Conservation (phyloP, 2,329 filamentous ascomycete species). For the Calonectria pseudoreteaudii region DNA sequence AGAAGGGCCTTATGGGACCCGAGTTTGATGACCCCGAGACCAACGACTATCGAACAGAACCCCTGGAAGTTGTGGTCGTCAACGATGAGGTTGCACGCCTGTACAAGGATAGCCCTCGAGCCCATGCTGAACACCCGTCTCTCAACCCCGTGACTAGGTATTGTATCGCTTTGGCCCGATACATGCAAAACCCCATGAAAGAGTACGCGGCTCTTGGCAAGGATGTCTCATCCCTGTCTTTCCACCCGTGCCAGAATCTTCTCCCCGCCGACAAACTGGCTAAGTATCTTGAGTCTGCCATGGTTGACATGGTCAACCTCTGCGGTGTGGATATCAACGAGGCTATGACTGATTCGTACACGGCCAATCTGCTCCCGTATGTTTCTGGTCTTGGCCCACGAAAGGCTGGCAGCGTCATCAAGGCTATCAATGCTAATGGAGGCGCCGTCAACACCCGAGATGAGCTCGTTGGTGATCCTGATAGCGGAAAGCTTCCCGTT, state of each 20-base stretch:
- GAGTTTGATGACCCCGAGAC: slow-evolving; percentile 86
- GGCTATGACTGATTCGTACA: slow-evolving; percentile 82
- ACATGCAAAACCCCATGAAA: slow-evolving; percentile 95
- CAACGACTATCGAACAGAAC: slow-evolving; percentile 80
- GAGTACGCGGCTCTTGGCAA: slow-evolving; percentile 94
- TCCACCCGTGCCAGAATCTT: slow-evolving; percentile 90
- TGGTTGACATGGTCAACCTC: slow-evolving; percentile 99
- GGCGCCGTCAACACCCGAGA: slow-evolving; percentile 86
- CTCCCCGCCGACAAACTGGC: slow-evolving; percentile 88
- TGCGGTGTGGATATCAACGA: slow-evolving; percentile 97
- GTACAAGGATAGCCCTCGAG: slow-evolving; percentile 90
- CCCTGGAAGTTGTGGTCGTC: slow-evolving; percentile 88
- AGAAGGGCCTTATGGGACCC: slow-evolving; percentile 81
- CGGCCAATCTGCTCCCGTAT: slow-evolving; percentile 89
- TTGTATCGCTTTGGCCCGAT: slow-evolving; percentile 88
- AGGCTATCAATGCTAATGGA: slow-evolving; percentile 92
- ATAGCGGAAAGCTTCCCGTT: slow-evolving; percentile 80
- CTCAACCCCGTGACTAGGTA: slow-evolving; percentile 85
- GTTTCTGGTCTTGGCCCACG: slow-evolving; percentile 91
- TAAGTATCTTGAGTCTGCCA: slow-evolving; percentile 90
- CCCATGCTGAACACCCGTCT: slow-evolving; percentile 82
- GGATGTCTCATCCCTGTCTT: slow-evolving; percentile 86
- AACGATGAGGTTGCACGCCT: slow-evolving; percentile 98
- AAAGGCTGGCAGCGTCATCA: slow-evolving; percentile 79
- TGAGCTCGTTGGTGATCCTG: slow-evolving; percentile 89